Evolutionary conservation across 2,329 filamentous ascomycete species (phyloP), one percentile per base, ranked within the genome.

Genomic region (Fusarium beomiforme): DNA sequence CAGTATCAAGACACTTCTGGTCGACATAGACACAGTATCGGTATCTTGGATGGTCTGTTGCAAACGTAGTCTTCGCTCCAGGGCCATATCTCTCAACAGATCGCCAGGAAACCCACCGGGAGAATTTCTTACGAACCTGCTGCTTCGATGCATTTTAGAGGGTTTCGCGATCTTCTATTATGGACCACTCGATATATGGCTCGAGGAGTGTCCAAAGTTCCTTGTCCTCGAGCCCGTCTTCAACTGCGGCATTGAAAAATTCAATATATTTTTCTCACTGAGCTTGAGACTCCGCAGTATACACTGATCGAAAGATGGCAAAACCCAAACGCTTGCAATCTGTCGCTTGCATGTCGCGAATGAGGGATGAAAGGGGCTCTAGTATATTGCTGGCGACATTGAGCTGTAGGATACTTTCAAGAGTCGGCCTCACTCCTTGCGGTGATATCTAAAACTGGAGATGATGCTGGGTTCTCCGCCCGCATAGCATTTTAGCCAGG

Each of bases 231-330:
- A 71, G 50, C 0, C 42, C 2, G 3, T 42, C 11, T 7, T 68
- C 49, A 1, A 72, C 56, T 11, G 56, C n/a, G 36, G 49, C 47
- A 11, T 66, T 69, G 0, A 72, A 10, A 43, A 72, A 66, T 7
- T 69, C 69, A 14, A 71, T 39, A 10, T 72, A 72, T 7, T 31
- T 62, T 19, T 37, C 46, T 64, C 69, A 66, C 14, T 62, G 59
- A 33, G 41, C 12, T 2, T 64, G 61, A 16, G 60, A 62, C 11
- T 62, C 10, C 17, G 42, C 26, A 0, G 59, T 24, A 26, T 71
- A 71, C 7, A 41, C 64, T 2, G 59, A 55, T 6, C 51, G 69
- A 21, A 33, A 69, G 14, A 66, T 33, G 23, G 56, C 56, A 7
- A 66, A 65, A 0, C 55, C 58, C 51, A 58, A 71, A 3, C 21